phyloP scores from a whole-genome alignment of 768 basidiomycete genomes.

The Psilocybe cyanescens region DNA sequence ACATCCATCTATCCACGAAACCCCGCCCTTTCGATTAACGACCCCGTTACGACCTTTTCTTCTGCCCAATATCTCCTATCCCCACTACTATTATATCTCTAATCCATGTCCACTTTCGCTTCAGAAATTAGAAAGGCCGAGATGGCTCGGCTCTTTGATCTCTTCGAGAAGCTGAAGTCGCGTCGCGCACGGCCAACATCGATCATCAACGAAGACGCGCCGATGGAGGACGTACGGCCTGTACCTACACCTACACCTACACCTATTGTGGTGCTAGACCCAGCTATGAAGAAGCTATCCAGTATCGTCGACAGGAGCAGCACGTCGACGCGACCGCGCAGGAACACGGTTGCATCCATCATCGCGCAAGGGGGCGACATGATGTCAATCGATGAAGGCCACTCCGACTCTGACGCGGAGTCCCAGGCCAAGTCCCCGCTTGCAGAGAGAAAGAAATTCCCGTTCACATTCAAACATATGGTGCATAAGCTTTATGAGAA shows the following conservation, averaged over 20 bases:
- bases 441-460: conserved; percentile 40
- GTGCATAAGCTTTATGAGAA: conserved; percentile 65
- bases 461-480: conserved; percentile 72
- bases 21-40: neutral
- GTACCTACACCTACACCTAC: conserved; percentile 16
- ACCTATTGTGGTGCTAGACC: conserved; percentile 7
- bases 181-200: conserved; percentile 39
- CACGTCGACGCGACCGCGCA: conserved; percentile 17
- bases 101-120: conserved; percentile 16
- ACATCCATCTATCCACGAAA: neutral
- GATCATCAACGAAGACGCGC: conserved; percentile 17
- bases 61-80: neutral
- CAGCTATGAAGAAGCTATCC: conserved; percentile 37
- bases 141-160: conserved; percentile 54
- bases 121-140: conserved; percentile 49
- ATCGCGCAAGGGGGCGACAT: conserved; percentile 16
- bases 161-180: conserved; percentile 58
- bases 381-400: neutral
- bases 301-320: conserved; percentile 21
- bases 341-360: conserved; percentile 30
- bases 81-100: neutral
- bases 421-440: conserved; percentile 47
- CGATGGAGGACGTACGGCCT: conserved; percentile 15
- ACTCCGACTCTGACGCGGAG: conserved; percentile 24
- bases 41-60: neutral